Evolutionary conservation across 1,284 basidiomycete species (phyloP).

Genomic region (Xerocomus nothofagi): DNA sequence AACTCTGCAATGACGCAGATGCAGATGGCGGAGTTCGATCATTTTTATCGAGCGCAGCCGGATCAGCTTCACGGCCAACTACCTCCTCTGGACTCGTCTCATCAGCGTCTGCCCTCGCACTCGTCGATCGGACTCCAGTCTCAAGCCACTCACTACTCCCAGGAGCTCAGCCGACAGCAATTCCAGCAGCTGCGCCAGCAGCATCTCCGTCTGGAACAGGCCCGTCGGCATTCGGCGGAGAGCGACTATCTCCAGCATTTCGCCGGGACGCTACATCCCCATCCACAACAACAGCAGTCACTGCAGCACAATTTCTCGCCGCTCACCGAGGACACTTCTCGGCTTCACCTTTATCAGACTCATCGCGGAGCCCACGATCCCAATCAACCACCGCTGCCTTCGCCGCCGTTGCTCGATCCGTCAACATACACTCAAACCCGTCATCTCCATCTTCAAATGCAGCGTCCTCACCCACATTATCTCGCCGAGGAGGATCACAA

Average conservation of each 20-base stretch:
- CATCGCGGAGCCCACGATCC: constrained; percentile 36
- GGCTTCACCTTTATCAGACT: constrained; percentile 36
- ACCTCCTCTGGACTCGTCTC: constrained; percentile 51
- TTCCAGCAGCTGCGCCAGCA: constrained; percentile 39
- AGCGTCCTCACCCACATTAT: constrained; percentile 29
- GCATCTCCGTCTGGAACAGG: constrained; percentile 30
- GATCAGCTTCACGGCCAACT: constrained; percentile 44
- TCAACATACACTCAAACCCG: constrained; percentile 26
- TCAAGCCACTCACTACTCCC: constrained; percentile 39
- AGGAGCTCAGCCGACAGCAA: constrained; percentile 46
- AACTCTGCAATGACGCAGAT: constrained; percentile 73
- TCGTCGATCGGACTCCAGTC: constrained; percentile 41
- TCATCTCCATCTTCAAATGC: constrained; percentile 34
- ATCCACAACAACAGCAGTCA: constrained; percentile 23
- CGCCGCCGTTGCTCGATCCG: constrained; percentile 36
- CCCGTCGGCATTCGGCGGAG: constrained; percentile 34
- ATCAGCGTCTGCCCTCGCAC: constrained; percentile 46
- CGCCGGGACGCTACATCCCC: constrained; percentile 30
- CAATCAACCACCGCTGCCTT: constrained; percentile 28
- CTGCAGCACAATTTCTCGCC: constrained; percentile 27
- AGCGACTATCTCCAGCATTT: constrained; percentile 35
- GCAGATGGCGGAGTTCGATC: constrained; percentile 39
- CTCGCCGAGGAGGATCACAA: constrained; percentile 34
- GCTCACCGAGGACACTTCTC: constrained; percentile 31
- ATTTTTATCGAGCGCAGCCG: constrained; percentile 35